Evolutionary conservation across 169 alveolate species (phyloP).

Genomic region (Eimeria sp.): DNA sequence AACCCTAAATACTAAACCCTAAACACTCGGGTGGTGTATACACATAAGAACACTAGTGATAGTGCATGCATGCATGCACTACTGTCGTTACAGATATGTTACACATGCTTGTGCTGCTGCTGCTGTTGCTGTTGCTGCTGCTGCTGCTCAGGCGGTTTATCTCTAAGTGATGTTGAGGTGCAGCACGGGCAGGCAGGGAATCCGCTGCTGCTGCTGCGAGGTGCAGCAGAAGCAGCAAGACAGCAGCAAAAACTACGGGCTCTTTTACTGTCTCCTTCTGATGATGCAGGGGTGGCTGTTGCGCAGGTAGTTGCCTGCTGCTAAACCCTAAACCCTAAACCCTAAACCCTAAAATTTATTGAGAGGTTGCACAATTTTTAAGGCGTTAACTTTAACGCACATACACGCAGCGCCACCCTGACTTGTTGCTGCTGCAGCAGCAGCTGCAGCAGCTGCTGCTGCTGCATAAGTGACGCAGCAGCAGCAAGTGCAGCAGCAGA

Average conservation of each 20-base stretch:
- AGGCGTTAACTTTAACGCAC: neutral
- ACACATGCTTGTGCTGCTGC: neutral
- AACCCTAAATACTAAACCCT: neutral
- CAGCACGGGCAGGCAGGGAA: neutral
- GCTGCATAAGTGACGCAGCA: neutral
- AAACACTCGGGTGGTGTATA: neutral
- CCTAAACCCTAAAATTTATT: neutral
- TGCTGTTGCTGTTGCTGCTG: neutral
- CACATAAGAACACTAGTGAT: neutral
- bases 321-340: neutral
- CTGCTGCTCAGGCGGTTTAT: too few relatives aligned
- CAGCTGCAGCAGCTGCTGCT: neutral
- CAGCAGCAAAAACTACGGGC: neutral
- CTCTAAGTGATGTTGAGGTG: slow-evolving; percentile 1
- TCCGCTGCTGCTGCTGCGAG: slow-evolving; percentile 14
- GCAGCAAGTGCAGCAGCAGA: neutral
- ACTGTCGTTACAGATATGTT: neutral
- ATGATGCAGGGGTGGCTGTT: neutral
- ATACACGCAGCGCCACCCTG: too few relatives aligned
- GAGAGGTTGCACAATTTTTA: neutral
- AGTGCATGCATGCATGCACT: neutral
- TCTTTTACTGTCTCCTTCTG: neutral
- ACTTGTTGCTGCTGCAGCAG: neutral
- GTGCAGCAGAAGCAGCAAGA: neutral
- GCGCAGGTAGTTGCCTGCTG: slow-evolving; percentile 24